Percentiles rank a stretch among this genome's conserved stretches.
These are phyloP conservation scores for Hymenotorrendiella dingleyae DNA, from an alignment of 2,329 filamentous ascomycete species.

Conservation along the genomic window DNA sequence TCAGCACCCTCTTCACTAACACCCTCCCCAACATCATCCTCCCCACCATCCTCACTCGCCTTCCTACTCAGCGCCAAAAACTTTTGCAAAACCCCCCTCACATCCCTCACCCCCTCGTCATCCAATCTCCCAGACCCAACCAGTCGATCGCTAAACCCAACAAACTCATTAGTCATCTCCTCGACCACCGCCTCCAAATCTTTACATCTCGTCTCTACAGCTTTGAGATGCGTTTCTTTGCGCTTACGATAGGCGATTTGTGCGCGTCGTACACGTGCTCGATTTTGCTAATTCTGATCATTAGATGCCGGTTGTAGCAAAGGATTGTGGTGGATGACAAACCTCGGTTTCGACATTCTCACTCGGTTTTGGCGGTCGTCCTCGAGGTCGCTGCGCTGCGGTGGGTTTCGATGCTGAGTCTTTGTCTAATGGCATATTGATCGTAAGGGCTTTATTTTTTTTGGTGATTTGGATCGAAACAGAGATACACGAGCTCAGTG, in stretches of 20 bases:
- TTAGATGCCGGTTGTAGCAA: too few relatives aligned
- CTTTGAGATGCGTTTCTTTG: conserved; percentile 10
- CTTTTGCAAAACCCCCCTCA: conserved; percentile 7
- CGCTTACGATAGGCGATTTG: conserved; percentile 12
- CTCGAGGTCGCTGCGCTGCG: too few relatives aligned
- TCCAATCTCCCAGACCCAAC: neutral
- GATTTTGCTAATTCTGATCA: conserved; percentile 8
- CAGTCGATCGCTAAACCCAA: conserved; percentile 12
- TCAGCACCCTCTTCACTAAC: neutral
- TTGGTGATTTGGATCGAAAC: too few relatives aligned
- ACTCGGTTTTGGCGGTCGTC: too few relatives aligned
- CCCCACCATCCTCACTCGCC: conserved; percentile 3
- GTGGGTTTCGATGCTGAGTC: too few relatives aligned
- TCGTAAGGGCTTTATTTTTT: too few relatives aligned
- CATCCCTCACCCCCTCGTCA: neutral
- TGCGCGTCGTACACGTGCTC: conserved; percentile 12
- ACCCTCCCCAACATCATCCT: neutral
- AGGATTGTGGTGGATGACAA: too few relatives aligned
- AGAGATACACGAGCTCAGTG: too few relatives aligned
- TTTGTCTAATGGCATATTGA: too few relatives aligned
- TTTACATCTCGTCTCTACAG: conserved; percentile 6
- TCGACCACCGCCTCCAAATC: conserved; percentile 16
- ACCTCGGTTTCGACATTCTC: too few relatives aligned
- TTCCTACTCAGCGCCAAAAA: conserved; percentile 11
- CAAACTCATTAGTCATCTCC: conserved; percentile 13